phyloP scores from a whole-genome alignment of 345 rosid genomes.

The Psidium friedrichsthalianum region DNA sequence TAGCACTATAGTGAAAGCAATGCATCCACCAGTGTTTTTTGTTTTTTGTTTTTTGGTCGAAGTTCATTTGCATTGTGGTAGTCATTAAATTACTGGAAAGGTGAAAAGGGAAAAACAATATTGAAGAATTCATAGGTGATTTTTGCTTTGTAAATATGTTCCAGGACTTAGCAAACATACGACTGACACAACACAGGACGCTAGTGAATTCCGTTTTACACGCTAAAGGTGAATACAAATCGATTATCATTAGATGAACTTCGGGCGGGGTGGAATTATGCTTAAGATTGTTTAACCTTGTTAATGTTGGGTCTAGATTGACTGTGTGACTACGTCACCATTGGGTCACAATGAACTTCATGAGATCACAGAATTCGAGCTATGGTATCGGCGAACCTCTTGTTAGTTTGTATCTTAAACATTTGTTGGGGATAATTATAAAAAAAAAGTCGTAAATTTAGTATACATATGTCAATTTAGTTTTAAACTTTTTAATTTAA shows the following conservation, averaged over 20 bases:
- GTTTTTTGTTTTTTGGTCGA: background rate
- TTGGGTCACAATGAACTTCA: background rate
- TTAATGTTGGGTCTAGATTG: background rate
- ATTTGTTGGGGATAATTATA: no score
- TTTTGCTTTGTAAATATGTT: background rate
- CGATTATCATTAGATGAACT: background rate
- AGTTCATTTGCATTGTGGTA: background rate
- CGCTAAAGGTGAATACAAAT: background rate
- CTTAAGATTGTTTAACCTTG: background rate
- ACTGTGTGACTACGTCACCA: background rate
- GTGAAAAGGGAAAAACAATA: background rate
- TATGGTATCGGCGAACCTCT: background rate
- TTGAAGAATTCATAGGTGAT: background rate
- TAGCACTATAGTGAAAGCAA: background rate
- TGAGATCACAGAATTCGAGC: background rate
- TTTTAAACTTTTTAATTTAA: no score
- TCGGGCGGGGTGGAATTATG: background rate
- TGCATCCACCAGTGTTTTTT: background rate
- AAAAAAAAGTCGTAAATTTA: no score
- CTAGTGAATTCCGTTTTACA: background rate
- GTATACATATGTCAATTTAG: no score
- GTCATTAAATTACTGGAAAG: background rate
- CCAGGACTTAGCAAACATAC: background rate
- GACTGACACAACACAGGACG: background rate
- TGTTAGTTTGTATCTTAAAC: no score